Conservation (phyloP, 306 rosid species). For the Trifolium dubium region DNA sequence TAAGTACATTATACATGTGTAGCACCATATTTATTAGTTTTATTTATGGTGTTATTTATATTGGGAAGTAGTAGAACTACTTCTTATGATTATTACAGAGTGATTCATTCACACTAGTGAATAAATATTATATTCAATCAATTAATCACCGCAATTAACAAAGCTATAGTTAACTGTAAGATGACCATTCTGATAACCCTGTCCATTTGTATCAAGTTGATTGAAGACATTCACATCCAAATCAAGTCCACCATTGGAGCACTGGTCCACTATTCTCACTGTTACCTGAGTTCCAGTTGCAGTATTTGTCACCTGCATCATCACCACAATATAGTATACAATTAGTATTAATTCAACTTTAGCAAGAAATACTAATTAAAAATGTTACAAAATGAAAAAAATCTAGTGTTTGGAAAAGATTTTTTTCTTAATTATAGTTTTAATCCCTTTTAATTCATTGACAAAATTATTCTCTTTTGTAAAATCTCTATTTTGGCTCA, state of each 20-base stretch:
- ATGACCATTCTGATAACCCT: slow-evolving; percentile 46
- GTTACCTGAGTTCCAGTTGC: slow-evolving; percentile 46
- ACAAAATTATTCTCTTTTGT: too few species aligned
- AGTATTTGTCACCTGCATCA: slow-evolving; percentile 45
- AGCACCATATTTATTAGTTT: too few species aligned
- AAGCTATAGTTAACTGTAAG: slow-evolving; percentile 51
- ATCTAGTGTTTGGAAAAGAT: too few species aligned
- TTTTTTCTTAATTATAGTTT: too few species aligned
- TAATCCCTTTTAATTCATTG: too few species aligned
- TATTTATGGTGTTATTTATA: not conserved
- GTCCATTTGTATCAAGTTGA: slow-evolving; percentile 51
- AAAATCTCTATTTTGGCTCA: too few species aligned
- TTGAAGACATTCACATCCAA: slow-evolving; percentile 58
- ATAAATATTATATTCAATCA: not conserved
- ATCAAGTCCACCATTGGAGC: slow-evolving; percentile 62
- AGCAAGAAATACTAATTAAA: too few species aligned
- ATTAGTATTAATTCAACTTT: too few species aligned
- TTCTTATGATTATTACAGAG: not conserved
- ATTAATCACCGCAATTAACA: slow-evolving; percentile 43
- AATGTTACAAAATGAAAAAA: too few species aligned
- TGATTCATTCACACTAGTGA: not conserved
- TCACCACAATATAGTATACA: not conserved
- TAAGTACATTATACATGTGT: too few species aligned
- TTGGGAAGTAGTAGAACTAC: not conserved
- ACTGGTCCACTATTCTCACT: slow-evolving; percentile 70